These are phyloP conservation scores for Potentilla sterilis DNA, from an alignment of 306 rosid genomes.

Conservation along the genomic window DNA sequence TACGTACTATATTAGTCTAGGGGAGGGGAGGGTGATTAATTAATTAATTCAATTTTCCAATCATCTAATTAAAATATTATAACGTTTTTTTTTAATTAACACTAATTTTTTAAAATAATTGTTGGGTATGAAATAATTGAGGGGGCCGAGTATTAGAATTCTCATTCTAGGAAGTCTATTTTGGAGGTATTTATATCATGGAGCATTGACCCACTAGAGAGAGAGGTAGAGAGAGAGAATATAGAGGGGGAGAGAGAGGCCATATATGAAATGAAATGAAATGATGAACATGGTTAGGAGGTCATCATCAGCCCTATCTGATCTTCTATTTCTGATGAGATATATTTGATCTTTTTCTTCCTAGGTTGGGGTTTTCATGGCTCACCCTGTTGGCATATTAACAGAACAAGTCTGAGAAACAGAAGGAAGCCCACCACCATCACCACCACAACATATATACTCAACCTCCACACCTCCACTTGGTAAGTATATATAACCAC, in stretches of 20 bases:
- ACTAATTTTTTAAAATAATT: conserved; percentile 12
- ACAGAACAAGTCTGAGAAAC: conserved; percentile 40
- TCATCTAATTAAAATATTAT: background rate
- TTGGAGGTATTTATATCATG: conserved; percentile 68
- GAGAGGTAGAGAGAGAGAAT: conserved; percentile 12
- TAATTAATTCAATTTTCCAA: background rate
- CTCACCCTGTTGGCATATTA: conserved; percentile 45
- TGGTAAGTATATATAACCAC: conserved; percentile 17
- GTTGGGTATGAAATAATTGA: conserved; percentile 60
- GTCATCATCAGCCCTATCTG: conserved; percentile 69
- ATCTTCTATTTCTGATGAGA: conserved; percentile 62
- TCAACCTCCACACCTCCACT: background rate
- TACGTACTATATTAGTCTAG: background rate
- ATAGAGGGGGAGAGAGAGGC: conserved; percentile 26
- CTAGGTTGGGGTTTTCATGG: conserved; percentile 53
- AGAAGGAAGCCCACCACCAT: conserved; percentile 18
- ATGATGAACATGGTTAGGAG: conserved; percentile 49
- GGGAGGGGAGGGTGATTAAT: background rate
- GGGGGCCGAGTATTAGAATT: conserved; percentile 31
- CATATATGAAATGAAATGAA: conserved; percentile 31
- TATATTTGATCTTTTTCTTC: conserved; percentile 53
- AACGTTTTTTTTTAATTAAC: background rate
- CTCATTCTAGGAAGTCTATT: conserved; percentile 46
- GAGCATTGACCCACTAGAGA: conserved; percentile 69
- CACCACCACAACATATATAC: conserved; percentile 13